phyloP scores from a whole-genome alignment of 139 green algal species.

The Chlorella ohadii region DNA sequence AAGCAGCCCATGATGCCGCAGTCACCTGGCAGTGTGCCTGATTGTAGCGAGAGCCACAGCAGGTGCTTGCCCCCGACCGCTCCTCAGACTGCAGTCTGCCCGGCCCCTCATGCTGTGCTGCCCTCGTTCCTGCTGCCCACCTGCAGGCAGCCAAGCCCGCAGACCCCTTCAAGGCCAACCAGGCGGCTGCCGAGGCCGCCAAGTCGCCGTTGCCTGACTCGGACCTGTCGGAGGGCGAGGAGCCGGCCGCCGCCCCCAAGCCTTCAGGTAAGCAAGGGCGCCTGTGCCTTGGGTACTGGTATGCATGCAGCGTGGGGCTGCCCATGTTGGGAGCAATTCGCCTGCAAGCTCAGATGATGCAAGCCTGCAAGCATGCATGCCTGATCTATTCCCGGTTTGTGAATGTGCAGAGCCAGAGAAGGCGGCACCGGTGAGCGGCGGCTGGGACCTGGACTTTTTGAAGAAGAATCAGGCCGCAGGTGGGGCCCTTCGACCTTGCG shows the following conservation, averaged over 20 bases:
- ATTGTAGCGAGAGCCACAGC: too few species aligned
- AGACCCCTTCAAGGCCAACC: constrained; percentile 21
- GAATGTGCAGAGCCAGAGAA: not conserved
- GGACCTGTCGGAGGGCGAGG: constrained; percentile 7
- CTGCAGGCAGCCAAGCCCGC: not conserved
- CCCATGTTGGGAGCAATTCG: too few species aligned
- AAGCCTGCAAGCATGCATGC: too few species aligned
- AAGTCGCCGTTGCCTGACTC: constrained; percentile 39
- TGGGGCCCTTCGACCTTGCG: not conserved
- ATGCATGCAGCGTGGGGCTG: too few species aligned
- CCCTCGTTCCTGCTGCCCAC: not conserved
- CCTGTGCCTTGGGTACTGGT: not conserved
- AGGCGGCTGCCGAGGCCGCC: constrained; percentile 36
- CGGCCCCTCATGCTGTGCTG: too few species aligned
- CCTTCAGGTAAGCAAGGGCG: not conserved
- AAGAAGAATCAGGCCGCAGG: constrained; percentile 24
- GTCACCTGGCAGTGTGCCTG: too few species aligned
- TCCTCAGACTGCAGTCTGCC: too few species aligned
- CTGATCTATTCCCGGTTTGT: too few species aligned
- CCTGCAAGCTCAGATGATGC: too few species aligned
- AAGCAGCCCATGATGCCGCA: not conserved
- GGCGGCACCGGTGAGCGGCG: constrained; percentile 4
- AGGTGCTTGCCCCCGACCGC: too few species aligned
- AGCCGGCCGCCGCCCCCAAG: constrained; percentile 1
- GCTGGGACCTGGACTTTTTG: constrained; percentile 37